Base-by-base conservation (phyloP, 768 basidiomycete genomes). In the Multifurca ochricompacta region DNA sequence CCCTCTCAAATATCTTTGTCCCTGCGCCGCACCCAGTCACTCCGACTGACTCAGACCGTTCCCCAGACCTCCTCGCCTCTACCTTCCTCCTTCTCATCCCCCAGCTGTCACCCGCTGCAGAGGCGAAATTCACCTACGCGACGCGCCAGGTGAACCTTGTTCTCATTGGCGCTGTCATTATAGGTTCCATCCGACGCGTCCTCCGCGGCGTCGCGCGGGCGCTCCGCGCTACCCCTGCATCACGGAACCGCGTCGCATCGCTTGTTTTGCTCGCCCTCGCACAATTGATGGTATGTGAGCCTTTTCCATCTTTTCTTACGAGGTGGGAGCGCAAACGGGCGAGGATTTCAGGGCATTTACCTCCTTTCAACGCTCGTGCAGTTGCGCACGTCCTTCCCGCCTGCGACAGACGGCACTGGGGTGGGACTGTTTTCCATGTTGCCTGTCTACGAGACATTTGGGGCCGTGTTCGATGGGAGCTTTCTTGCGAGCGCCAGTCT, bases 301-400 rank as follows among this genome's bases (percentile, higher is more conserved):
- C 19, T 39, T 28, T 21, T 35, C 44, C 7, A 3, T 3, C 16
- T 4, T 42, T 23, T 25, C 40, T 42, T 23, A 23, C 40, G 5
- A 7, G 27, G 2, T 13, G n/a, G 16, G 34, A 28, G 56, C 3
- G 23, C 32, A 48, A 16, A 35, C 23, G 9, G 16, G 34, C 16
- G 18, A 16, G 16, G 4, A 32, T 35, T 48, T 1, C 39, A 91
- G 89, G 86, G 84, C 10, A 85, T 87, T 39, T 92, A 92, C 65
- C 77, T 91, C 32, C 78, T 92, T 27, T 83, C 87, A 3, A 91
- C 88, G 0, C 70, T 91, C 44, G 82, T 91, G 11, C 90, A 92
- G 66, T 74, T 92, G 42, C 83, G 89, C 36, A 81, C 83, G 25
- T 83, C 84, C 10, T 90, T 92, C 66, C 90, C 90, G 2, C 81